These are phyloP conservation scores for Sordariomycetes sp. DNA, from an alignment of 2,329 filamentous ascomycete genomes.

Conservation along the genomic window DNA sequence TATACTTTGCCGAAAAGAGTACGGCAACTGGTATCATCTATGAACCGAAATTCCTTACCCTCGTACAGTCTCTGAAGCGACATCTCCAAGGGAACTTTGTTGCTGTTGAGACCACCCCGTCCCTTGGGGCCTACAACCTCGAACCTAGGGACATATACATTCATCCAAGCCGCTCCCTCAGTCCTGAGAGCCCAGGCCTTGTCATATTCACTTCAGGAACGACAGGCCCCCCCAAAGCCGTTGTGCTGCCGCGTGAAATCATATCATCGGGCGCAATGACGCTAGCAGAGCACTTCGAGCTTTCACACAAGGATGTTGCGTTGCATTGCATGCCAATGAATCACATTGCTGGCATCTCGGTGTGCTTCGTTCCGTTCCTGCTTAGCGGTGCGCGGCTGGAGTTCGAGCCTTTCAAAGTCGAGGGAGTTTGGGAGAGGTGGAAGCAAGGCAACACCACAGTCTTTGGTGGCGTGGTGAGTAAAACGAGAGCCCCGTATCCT, in stretches of 20 bases:
- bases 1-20: neutral
- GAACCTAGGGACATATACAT: neutral
- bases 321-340: neutral
- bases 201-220: neutral
- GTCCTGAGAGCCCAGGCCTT: neutral
- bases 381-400: neutral
- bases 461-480: conserved; percentile 1
- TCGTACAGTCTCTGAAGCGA: neutral
- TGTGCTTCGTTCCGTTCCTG: neutral
- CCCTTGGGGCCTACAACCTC: neutral
- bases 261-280: neutral
- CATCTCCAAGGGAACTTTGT: neutral
- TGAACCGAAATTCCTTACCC: neutral
- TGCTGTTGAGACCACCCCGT: neutral
- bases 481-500: neutral
- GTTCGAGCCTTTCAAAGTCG: neutral
- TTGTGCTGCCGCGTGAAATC: neutral
- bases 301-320: neutral
- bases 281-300: neutral
- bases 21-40: neutral
- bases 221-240: neutral
- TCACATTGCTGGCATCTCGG: neutral
- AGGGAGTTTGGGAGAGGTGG: conserved; percentile 1
- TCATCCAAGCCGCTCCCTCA: neutral
- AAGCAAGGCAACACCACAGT: neutral